These are phyloP conservation scores for Clavulina sp. DNA, from an alignment of 768 basidiomycete species.

Conservation along the genomic window DNA sequence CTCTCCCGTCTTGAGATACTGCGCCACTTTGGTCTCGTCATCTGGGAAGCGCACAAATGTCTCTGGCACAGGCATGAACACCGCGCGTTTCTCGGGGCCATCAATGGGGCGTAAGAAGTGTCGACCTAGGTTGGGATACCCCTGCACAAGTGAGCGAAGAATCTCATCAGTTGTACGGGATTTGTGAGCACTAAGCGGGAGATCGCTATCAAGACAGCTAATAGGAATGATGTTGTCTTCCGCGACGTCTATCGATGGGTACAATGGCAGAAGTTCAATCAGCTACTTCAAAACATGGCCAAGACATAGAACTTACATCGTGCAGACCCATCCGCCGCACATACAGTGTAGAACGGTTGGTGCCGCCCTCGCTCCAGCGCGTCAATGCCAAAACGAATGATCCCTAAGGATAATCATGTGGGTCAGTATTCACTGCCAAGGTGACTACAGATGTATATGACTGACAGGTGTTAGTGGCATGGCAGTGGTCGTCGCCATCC, in stretches of 20 bases:
- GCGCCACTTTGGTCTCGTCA: neutral
- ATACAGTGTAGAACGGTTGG: slow-evolving; percentile 7
- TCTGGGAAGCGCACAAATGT: neutral
- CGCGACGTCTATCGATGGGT: neutral
- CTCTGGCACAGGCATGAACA: neutral
- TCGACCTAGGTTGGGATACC: neutral
- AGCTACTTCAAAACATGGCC: neutral
- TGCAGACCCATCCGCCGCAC: slow-evolving; percentile 2
- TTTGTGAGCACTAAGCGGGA: neutral
- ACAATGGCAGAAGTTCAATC: neutral
- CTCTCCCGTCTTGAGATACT: neutral
- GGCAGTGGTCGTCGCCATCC: neutral
- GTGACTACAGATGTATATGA: neutral
- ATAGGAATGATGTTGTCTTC: slow-evolving; percentile 1
- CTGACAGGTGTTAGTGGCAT: neutral
- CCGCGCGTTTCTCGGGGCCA: neutral
- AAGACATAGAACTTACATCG: slow-evolving; percentile 2
- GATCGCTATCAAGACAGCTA: neutral
- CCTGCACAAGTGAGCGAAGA: neutral
- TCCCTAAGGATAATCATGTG: neutral
- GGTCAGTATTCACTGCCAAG: neutral
- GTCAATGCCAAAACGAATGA: slow-evolving; percentile 2
- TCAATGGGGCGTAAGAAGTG: neutral
- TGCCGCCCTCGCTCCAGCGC: slow-evolving; percentile 4
- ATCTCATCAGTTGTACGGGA: neutral